Evolutionary conservation across 1,284 basidiomycete species (phyloP), one percentile per base, ranked within the genome.

Genomic region (Amylostereum areolatum): DNA sequence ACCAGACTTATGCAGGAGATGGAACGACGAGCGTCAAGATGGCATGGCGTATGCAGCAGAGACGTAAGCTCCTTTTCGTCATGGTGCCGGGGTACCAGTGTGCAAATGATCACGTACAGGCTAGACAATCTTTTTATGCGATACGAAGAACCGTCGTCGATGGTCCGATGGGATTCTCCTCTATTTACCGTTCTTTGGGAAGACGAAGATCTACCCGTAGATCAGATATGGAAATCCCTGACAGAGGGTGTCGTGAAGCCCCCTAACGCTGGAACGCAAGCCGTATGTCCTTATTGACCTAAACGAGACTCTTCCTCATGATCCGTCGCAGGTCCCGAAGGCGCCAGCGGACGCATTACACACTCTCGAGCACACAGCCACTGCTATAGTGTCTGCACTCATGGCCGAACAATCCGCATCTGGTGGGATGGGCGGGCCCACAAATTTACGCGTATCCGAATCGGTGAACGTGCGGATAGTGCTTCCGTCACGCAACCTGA

Each of bases 121-220:
- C 77, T 98, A 35, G 90, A 96, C 28, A 96, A 95, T 65, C 79
- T 99, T 2, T 70, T 97, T 10, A 77, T 85, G 63, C 81, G 96
- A 35, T 98, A 85, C 59, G 96, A 99, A 71, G 96, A 98, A 65
- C 96, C 96, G 0, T 94, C 90, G 0, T 94, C 93, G 1, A 96
- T 96, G 86, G 92, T 92, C 9, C 81, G 95, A 41, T 99, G 96
- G 96, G 96, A 99, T 67, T 89, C 93, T 0, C 96, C 96, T 0
- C 76, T 98, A 31, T 90, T 97, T 64, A 92, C 89, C 2, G 69
- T 97, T 0, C 70, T 84, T 2, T 90, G 85, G 81, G 76, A 80
- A 32, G 90, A 94, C 53, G 71, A 77, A 28, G 73, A 78, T 27
- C 68, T 91, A 3, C 90, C 92, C 1, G 73, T 71, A 24, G 77